A percentile compares a stretch with the other conserved stretches of the same genome.
Evolutionary conservation across 352 stramenopile species (phyloP).

Genomic region (Pythium vanterpoolii): DNA sequence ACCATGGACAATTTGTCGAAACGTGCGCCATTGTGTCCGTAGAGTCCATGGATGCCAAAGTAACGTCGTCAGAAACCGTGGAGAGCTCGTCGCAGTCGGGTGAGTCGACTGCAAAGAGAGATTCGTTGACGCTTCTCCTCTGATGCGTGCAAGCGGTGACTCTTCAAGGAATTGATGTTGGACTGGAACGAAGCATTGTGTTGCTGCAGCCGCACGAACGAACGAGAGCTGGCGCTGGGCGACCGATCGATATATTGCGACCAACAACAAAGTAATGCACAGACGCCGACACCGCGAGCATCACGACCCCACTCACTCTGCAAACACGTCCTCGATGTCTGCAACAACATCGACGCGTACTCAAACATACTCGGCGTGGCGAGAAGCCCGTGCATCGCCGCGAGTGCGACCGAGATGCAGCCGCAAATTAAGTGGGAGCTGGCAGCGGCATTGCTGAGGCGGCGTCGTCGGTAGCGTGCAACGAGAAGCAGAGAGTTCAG

Average conservation of each 20-base stretch:
- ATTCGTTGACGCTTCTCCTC: neutral
- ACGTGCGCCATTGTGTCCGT: conserved; percentile 17
- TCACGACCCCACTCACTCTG: neutral
- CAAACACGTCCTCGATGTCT: neutral
- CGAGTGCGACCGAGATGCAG: neutral
- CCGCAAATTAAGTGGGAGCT: conserved; percentile 12
- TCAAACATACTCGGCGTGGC: neutral
- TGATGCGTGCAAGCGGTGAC: neutral
- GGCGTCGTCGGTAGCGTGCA: neutral
- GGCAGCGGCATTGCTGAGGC: neutral
- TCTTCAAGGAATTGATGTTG: neutral
- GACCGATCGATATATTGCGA: neutral
- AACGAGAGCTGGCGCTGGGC: conserved; percentile 10
- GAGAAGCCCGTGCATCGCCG: conserved; percentile 1
- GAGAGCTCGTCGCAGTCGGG: neutral
- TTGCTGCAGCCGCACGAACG: neutral
- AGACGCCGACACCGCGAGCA: neutral
- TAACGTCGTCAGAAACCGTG: conserved; percentile 3
- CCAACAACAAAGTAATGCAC: neutral
- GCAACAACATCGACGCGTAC: neutral
- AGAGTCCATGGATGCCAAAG: conserved; percentile 25
- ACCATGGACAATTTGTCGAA: conserved; percentile 14
- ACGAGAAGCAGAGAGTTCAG: neutral
- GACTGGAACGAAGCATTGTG: neutral
- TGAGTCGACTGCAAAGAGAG: neutral